Percentiles rank a stretch among this genome's conserved stretches.
Conservation (phyloP, 805 yeast species). For the Candida berthetii region DNA sequence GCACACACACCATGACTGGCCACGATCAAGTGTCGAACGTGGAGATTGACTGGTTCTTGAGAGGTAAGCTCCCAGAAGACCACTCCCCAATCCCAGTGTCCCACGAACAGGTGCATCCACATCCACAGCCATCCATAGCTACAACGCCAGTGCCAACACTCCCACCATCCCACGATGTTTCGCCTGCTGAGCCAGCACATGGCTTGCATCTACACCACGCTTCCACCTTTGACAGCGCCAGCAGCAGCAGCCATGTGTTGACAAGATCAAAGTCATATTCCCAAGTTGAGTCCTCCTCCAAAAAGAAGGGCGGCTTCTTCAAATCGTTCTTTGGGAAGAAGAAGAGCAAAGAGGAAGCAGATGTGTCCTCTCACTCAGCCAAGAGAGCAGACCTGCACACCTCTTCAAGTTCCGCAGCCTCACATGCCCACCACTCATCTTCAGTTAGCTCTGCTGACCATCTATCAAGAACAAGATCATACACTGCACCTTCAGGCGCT, state of each 20-base stretch:
- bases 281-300: conserved; percentile 8
- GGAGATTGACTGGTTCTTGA: conserved; percentile 48
- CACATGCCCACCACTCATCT: background rate
- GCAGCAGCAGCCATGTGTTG: conserved; percentile 9
- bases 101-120: conserved; percentile 1
- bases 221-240: background rate
- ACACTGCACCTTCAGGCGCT: conserved; percentile 3
- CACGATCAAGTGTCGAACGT: conserved; percentile 28
- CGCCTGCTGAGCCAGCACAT: background rate
- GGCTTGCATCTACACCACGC: background rate
- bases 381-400: background rate
- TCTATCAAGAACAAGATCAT: conserved; percentile 11
- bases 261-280: conserved; percentile 26
- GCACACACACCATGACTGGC: background rate
- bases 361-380: background rate
- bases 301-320: conserved; percentile 29
- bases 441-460: background rate
- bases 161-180: background rate
- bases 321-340: conserved; percentile 25
- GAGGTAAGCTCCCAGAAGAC: conserved; percentile 21
- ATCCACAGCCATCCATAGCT: too few species aligned
- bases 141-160: background rate
- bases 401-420: background rate
- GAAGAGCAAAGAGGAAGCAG: conserved; percentile 6
- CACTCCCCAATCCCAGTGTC: conserved; percentile 5